Base-by-base conservation (phyloP, 345 rosid species). In the Excoecaria agallocha region DNA sequence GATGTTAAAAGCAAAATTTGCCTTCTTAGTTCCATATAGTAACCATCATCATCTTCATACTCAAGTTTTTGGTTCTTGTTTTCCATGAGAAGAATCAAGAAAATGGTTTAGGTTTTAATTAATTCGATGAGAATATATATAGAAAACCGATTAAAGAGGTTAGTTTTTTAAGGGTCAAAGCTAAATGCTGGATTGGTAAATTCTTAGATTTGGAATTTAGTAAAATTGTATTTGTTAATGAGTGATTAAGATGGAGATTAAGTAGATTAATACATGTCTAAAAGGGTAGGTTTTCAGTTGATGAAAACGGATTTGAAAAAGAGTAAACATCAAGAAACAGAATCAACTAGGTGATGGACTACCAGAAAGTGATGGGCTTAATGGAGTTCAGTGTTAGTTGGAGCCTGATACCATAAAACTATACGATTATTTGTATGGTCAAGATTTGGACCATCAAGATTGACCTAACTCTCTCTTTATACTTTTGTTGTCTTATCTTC, bases 1-100 rank as follows among this genome's bases (percentile, higher is more conserved):
- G 85, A 84, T 20, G 85, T 87, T 79, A 80, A 70, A 45, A 81
- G 80, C 76, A 84, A 79, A 78, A 87, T 73, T 81, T 85, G 85
- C 79, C 74, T 79, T 66, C 73, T 60, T n/a, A 82, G 74, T 49
- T 85, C 86, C 1, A 76, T 74, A 17, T 81, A 87, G 77, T 73
- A 76, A 52, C 39, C 75, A 65, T 84, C 86, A 11, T 84, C 85
- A 49, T 73, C 85, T 9, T 87, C 86, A 39, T 30, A 48, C 8
- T 75, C 81, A 64, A 17, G 48, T 45, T 51, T 35, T 17, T 49
- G 30, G 37, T 71, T 69, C 49, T 5, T 22, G 66, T 75, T 56
- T 17, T 76, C 77, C 72, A 73, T 68, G 25, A 41, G 30, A 9
- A 67, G 8, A 52, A 57, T n/a, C 50, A 35, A 16, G 52, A 69